Evolutionary conservation across 1,284 basidiomycete species (phyloP), one percentile per base, ranked within the genome.

Genomic region (Puccinia brachypodii): DNA sequence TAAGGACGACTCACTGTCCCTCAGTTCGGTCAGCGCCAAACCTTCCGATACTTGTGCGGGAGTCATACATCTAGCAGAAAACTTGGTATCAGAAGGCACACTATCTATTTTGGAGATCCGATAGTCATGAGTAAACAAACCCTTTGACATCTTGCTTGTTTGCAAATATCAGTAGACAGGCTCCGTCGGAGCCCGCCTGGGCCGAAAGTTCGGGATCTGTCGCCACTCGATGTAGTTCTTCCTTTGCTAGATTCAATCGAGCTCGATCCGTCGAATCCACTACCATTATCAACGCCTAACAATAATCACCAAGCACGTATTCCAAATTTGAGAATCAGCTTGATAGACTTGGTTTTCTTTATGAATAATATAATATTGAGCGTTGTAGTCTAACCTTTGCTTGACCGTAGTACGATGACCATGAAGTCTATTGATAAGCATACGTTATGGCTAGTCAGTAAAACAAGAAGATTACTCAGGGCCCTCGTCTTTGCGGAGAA

Each of bases 71-170:
- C 80, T 81, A 40, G 13, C 19, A 68, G 33, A 40, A 47, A 38
- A 68, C 31, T n/a, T 50, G 42, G 31, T 8, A 42, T 50, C 31
- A 69, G 40, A 13, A 76, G 56, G 50, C 31, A 7, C 22, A 19
- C 25, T 42, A 36, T 4, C 7, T n/a, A 14, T 62, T 40, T 14
- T 76, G 25, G 42, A 40, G 11, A 56, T 14, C 25, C 38, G 44
- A 38, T 40, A 22, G 25, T 62, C 16, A 7, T 33, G 25, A 77
- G n/a, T 25, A 19, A 22, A 28, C 60, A 31, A 83, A 82, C 22
- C 85, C 86, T 53, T 84, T 84, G 69, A 89, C 86, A 82, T 89
- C 89, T 83, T 89, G 88, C 84, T 89, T 89, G 85, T 89, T 89
- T 4, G 88, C 88, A 68, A 89, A 87, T 6, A 89, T 87, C 36